These are phyloP conservation scores for Fusarium miscanthi DNA, from an alignment of 2,329 filamentous ascomycete genomes.

Conservation along the genomic window DNA sequence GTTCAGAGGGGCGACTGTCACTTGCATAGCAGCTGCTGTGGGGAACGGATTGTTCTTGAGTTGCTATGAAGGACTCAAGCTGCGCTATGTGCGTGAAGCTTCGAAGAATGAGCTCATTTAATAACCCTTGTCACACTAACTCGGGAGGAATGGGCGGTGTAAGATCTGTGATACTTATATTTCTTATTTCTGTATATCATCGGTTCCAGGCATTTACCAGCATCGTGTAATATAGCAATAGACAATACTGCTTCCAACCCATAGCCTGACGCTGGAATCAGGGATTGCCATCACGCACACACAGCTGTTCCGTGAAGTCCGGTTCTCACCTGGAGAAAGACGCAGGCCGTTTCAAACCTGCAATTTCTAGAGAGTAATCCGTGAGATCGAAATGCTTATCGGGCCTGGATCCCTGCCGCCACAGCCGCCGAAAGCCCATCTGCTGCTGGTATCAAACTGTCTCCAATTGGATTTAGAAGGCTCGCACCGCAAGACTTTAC, in stretches of 20 bases:
- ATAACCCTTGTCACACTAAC: fast-evolving
- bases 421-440: background rate
- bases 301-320: background rate
- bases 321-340: background rate
- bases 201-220: no score
- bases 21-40: conserved; percentile 25
- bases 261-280: no score
- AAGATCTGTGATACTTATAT: background rate
- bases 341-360: background rate
- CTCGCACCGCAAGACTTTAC: background rate
- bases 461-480: background rate
- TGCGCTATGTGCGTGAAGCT: conserved; percentile 2
- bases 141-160: background rate
- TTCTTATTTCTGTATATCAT: background rate
- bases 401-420: no score
- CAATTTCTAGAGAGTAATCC: background rate
- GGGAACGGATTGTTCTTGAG: conserved; percentile 24
- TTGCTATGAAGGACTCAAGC: conserved; percentile 29
- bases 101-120: background rate
- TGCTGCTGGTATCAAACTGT: background rate
- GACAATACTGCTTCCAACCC: background rate
- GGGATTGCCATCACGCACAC: background rate
- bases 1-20: conserved; percentile 24
- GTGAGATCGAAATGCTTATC: background rate
- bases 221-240: background rate